A percentile compares a stretch with the other conserved stretches of the same genome.
Conservation (phyloP, 768 basidiomycete genomes). For the Coprinellus aureogranulatus region DNA sequence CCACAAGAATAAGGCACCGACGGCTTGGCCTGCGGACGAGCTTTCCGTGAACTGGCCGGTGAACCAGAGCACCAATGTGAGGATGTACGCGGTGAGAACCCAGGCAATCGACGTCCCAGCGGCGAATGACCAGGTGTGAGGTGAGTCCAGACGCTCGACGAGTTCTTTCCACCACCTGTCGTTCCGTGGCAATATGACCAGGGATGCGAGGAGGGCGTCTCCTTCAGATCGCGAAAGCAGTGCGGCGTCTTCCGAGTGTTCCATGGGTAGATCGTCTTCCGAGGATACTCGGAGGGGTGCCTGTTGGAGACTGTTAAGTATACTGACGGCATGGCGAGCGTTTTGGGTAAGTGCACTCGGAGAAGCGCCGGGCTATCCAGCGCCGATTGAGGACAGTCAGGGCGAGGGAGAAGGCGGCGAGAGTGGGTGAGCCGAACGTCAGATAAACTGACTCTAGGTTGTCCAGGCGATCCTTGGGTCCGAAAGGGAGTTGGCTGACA, state of each 20-base stretch:
- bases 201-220: conserved; percentile 33
- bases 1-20: conserved; percentile 44
- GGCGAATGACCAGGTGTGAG: conserved; percentile 34
- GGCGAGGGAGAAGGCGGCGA: conserved; percentile 46
- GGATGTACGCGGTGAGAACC: conserved; percentile 42
- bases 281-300: conserved; percentile 34
- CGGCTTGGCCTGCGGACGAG: conserved; percentile 31
- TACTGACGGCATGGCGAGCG: conserved; percentile 25
- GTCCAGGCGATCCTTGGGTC: conserved; percentile 35
- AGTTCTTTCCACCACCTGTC: conserved; percentile 41
- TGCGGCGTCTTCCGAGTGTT: too few species aligned
- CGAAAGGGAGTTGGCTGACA: conserved; percentile 50
- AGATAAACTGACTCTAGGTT: conserved; percentile 42
- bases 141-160: conserved; percentile 28
- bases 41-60: conserved; percentile 17
- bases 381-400: conserved; percentile 43
- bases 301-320: conserved; percentile 42
- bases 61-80: conserved; percentile 38
- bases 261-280: too few species aligned
- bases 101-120: conserved; percentile 41
- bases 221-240: too few species aligned
- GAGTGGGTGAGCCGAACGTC: conserved; percentile 42
- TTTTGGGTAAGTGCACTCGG: conserved; percentile 30
- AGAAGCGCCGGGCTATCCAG: conserved; percentile 36
- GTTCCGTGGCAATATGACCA: conserved; percentile 41